Evolutionary conservation across 495 filamentous ascomycete species (phyloP), one percentile per base, ranked within the genome.

Genomic region (Halenospora varia): DNA sequence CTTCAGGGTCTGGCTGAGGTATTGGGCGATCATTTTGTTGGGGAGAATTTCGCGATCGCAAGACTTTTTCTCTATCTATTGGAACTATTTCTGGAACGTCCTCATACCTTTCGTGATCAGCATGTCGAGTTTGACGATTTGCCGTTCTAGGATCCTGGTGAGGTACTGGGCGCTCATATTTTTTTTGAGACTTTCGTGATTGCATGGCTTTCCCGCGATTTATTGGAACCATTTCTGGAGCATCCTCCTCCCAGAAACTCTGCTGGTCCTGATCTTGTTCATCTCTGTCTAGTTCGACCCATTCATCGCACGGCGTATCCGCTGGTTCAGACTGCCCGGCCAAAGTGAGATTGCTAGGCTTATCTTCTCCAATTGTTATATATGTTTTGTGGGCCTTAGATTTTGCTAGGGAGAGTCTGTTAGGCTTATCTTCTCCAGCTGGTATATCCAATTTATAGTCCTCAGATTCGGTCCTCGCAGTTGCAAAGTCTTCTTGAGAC

Each of bases 51-150:
- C n/a, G n/a, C n/a, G n/a, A 6, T 25, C 11, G 23, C 8, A 49
- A 49, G 10, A 24, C 47, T 25, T 24, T 49, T 9, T n/a, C 23
- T 3, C 9, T 10, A 24, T n/a, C n/a, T n/a, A n/a, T n/a, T n/a
- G n/a, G n/a, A n/a, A 6, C 47, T 9, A 25, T 24, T 24, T 13
- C 23, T n/a, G 8, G 19, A 23, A 19, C 3, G 10, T 23, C 4
- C 22, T 23, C 23, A 8, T 25, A 10, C 8, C 19, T 56, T 18
- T 64, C 62, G 18, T 55, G 23, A 2, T 63, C 66, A n/a, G 59
- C 39, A 22, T 41, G 45, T 22, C 51, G 54, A 46, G 60, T 61
- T 1, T 57, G 45, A 2, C 25, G 10, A 10, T 23, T 15, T 4
- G 50, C 53, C 25, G 22, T 24, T 26, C 48, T 19, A 45, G 13